Conservation (phyloP, 257 asterid genomes). For the Lithospermum erythrorhizon region DNA sequence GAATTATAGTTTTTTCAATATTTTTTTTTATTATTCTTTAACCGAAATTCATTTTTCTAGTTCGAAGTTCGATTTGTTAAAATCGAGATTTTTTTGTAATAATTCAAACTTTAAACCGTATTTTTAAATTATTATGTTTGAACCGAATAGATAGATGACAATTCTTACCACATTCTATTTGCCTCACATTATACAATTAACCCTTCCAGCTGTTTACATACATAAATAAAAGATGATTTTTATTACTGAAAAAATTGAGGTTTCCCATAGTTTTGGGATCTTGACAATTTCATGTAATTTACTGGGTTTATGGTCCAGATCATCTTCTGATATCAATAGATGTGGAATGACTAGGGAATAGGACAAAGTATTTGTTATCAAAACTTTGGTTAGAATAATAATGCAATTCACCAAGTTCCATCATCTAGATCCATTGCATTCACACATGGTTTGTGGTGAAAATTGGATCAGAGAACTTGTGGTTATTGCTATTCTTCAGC, state of each 20-base stretch:
- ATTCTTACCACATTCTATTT: too few relatives aligned
- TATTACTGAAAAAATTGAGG: background rate
- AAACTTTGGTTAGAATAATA: background rate
- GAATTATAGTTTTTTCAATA: too few relatives aligned
- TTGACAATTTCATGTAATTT: background rate
- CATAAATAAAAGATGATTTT: background rate
- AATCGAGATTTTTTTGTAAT: too few relatives aligned
- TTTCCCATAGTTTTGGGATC: background rate
- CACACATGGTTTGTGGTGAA: background rate
- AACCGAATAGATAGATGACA: too few relatives aligned
- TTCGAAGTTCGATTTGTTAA: too few relatives aligned
- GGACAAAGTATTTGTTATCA: background rate
- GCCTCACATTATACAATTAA: too few relatives aligned
- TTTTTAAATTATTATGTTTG: too few relatives aligned
- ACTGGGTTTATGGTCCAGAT: background rate
- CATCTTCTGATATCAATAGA: background rate
- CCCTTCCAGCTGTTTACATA: background rate
- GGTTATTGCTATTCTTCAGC: background rate
- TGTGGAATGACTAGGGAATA: background rate
- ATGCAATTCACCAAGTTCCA: background rate
- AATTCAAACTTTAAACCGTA: too few relatives aligned
- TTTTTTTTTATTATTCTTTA: too few relatives aligned
- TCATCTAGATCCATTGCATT: slow-evolving; percentile 11
- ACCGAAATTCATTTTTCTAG: too few relatives aligned
- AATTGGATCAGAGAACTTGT: background rate